Conservation (phyloP, 139 green algal species). For the Chlorella sp. region DNA sequence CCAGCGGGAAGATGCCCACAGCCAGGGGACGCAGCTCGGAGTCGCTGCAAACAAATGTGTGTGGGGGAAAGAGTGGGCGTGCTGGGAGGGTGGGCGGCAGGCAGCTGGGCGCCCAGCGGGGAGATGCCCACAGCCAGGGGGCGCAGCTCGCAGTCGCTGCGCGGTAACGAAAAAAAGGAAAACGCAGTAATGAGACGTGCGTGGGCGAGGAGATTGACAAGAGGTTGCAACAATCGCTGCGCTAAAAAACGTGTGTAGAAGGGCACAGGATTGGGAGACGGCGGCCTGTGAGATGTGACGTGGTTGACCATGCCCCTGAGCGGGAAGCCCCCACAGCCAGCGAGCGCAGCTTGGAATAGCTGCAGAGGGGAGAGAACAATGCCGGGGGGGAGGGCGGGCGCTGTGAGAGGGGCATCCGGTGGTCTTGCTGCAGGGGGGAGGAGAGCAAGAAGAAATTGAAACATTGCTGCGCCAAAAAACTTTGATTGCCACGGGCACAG, state of each 20-base stretch:
- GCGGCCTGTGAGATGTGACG: no score
- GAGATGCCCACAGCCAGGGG: constrained; percentile 70
- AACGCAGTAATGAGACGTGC: constrained; percentile 50
- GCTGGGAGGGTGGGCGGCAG: neutral
- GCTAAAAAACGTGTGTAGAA: no score
- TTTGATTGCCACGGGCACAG: no score
- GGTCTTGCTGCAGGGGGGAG: neutral
- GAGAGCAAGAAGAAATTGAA: neutral
- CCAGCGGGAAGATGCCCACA: constrained; percentile 72
- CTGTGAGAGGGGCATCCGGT: no score
- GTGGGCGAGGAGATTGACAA: neutral
- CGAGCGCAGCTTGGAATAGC: no score
- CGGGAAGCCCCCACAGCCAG: no score
- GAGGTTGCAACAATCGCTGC: no score
- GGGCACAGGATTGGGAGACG: no score
- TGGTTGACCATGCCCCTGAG: no score
- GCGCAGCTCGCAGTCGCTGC: constrained; percentile 78
- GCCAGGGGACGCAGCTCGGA: constrained; percentile 70
- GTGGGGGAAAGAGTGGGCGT: neutral
- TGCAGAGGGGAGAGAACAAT: no score
- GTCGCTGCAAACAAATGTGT: constrained; percentile 73
- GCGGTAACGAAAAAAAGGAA: neutral
- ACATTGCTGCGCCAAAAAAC: no score
- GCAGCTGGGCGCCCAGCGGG: constrained; percentile 54
- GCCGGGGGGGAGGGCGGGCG: no score